A percentile compares a stretch with the other conserved stretches of the same genome.
phyloP scores from a whole-genome alignment of 306 rosid genomes.

The Dicorynia guianensis region DNA sequence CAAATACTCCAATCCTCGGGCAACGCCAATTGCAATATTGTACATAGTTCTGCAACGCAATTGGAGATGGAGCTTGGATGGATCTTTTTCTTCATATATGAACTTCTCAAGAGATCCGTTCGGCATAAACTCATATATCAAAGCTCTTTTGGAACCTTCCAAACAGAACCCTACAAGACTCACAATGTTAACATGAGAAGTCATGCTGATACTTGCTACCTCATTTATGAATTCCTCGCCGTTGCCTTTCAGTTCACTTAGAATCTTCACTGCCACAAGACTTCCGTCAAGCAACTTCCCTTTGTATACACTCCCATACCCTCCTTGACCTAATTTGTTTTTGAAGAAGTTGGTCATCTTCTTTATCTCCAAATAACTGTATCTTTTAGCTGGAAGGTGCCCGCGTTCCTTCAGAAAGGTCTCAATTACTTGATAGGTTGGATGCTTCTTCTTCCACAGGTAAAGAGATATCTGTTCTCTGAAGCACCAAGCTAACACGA shows the following conservation, averaged over 20 bases:
- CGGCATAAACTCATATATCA: constrained; percentile 37
- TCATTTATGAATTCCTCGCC: constrained; percentile 44
- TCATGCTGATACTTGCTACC: constrained; percentile 22
- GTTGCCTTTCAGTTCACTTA: constrained; percentile 11
- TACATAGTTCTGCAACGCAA: constrained; percentile 24
- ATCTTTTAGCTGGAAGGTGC: constrained; percentile 26
- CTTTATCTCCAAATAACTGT: constrained; percentile 27
- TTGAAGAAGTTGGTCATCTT: constrained; percentile 38
- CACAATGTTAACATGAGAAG: constrained; percentile 36
- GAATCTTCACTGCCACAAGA: constrained; percentile 38
- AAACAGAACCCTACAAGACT: constrained; percentile 7
- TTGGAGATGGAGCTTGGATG: neutral
- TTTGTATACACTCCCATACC: neutral
- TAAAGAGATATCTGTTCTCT: neutral
- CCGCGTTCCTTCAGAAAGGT: neutral
- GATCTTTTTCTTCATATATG: constrained; percentile 10
- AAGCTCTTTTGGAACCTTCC: constrained; percentile 17
- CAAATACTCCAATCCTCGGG: constrained; percentile 21
- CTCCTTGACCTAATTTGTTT: constrained; percentile 42
- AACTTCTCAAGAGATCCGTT: constrained; percentile 40
- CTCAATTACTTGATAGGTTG: neutral
- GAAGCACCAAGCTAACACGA: constrained; percentile 16
- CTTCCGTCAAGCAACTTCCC: neutral
- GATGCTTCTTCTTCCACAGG: neutral
- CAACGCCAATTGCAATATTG: neutral